Evolutionary conservation across 1,284 basidiomycete species (phyloP).

Genomic region (Cutaneotrichosporon cavernicola): DNA sequence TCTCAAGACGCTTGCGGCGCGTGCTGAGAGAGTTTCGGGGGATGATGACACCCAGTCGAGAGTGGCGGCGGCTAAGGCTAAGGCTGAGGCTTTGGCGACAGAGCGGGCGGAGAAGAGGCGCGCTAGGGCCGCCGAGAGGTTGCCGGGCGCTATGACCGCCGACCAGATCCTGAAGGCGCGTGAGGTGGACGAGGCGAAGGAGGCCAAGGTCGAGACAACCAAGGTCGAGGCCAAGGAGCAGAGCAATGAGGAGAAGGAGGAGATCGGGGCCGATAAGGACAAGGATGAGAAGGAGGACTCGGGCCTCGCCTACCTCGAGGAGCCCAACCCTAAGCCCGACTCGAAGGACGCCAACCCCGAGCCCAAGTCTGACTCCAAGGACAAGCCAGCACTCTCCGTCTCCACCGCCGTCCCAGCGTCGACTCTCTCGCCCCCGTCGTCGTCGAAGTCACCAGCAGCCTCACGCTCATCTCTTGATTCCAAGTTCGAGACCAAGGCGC

Average conservation of each 20-base stretch:
- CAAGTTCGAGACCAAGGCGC: neutral
- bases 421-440: neutral
- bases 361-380: neutral
- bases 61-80: conserved; percentile 3
- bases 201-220: neutral
- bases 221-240: neutral
- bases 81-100: conserved; percentile 1
- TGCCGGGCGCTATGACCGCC: neutral
- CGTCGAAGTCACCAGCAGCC: neutral
- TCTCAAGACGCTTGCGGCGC: neutral
- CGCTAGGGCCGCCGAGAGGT: neutral
- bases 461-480: neutral
- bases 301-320: conserved; percentile 3
- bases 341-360: no score
- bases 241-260: neutral
- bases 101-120: conserved; percentile 5
- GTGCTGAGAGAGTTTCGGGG: neutral
- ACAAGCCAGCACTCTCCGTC: neutral
- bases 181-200: neutral
- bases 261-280: neutral
- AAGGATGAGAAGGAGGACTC: neutral
- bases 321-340: neutral
- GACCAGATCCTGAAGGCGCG: neutral
- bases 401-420: neutral
- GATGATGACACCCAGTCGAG: neutral